Evolutionary conservation across 179 eudicot genomes (phyloP).

Genomic region (Heliamphora pulchella): DNA sequence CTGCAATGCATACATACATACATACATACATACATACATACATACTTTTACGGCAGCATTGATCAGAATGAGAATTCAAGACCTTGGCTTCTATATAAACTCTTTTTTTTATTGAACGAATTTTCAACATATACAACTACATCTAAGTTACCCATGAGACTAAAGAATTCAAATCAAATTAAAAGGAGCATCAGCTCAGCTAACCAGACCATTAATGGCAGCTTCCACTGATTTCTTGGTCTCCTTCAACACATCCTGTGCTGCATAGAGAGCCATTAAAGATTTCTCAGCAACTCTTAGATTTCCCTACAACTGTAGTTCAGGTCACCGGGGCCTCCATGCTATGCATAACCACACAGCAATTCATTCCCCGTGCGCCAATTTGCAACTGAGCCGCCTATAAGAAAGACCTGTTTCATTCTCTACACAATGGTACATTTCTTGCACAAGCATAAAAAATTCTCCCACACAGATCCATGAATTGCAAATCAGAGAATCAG

Average conservation of each 20-base stretch:
- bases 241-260: not conserved
- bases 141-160: not conserved
- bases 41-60: too few species aligned
- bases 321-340: not conserved
- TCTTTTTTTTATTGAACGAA: not conserved
- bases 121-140: constrained; percentile 10
- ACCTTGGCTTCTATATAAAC: not conserved
- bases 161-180: not conserved
- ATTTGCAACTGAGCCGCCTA: too few species aligned
- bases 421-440: not conserved
- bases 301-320: not conserved
- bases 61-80: not conserved
- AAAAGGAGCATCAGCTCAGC: not conserved
- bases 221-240: not conserved
- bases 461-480: not conserved
- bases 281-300: not conserved
- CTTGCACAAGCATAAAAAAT: not conserved
- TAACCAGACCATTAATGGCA: not conserved
- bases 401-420: not conserved
- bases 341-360: not conserved
- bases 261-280: not conserved
- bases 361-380: not conserved
- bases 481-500: not conserved
- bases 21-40: too few species aligned
- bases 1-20: too few species aligned